Percentiles rank a stretch among this genome's conserved stretches.
phyloP scores from a whole-genome alignment of 163 green algal genomes.

The Scenedesmus sp. region DNA sequence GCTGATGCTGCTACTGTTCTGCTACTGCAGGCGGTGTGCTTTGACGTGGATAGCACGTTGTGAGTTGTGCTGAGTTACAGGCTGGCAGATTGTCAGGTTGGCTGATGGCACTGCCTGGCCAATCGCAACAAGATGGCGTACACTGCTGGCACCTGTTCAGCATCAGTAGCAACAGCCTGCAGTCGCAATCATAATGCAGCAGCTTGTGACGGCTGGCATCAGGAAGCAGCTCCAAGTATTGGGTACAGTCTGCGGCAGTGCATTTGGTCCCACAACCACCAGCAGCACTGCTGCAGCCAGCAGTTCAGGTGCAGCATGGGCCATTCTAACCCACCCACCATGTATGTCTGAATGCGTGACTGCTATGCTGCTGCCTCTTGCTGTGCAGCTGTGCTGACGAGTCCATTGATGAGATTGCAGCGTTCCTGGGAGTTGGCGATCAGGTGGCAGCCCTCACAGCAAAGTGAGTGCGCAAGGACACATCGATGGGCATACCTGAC shows the following conservation, averaged over 20 bases:
- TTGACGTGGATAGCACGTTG: conserved; percentile 99
- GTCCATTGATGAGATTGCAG: conserved; percentile 99
- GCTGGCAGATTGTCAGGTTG: neutral
- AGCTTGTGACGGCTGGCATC: neutral
- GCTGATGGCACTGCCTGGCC: neutral
- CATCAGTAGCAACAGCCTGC: too few relatives aligned
- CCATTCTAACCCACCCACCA: too few relatives aligned
- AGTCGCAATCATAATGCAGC: too few relatives aligned
- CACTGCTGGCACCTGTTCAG: neutral
- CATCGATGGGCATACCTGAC: too few relatives aligned
- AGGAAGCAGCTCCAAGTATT: neutral
- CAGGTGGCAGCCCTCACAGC: conserved; percentile 88
- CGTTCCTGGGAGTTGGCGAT: conserved; percentile 90
- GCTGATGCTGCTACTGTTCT: neutral
- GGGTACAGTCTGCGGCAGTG: neutral
- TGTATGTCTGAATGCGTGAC: neutral
- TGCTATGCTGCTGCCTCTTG: neutral
- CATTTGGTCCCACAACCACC: neutral
- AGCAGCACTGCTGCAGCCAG: neutral
- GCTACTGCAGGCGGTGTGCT: conserved; percentile 87
- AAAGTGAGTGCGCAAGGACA: conserved; percentile 59
- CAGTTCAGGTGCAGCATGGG: neutral
- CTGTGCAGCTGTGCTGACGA: conserved; percentile 92
- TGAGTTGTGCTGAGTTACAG: conserved; percentile 59
- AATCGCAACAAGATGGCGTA: too few relatives aligned